phyloP scores from a whole-genome alignment of 2,329 filamentous ascomycete genomes.

The Huntiella abstrusa region DNA sequence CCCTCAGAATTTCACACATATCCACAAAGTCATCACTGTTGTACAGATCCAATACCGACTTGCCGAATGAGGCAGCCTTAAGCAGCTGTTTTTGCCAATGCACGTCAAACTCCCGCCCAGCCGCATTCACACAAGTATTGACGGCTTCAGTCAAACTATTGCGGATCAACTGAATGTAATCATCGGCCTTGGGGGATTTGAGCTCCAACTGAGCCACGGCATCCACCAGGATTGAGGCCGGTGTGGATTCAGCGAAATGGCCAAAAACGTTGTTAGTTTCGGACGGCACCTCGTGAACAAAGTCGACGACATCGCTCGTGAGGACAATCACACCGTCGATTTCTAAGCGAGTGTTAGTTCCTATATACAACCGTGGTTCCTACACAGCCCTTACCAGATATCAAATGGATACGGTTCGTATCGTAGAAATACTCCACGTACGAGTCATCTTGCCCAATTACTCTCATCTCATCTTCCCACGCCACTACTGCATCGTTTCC shows the following conservation, averaged over 20 bases:
- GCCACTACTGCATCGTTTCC: conserved; percentile 87
- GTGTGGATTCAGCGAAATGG: conserved; percentile 69
- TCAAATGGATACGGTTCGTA: conserved; percentile 67
- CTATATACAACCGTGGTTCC: not conserved
- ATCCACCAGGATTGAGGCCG: conserved; percentile 83
- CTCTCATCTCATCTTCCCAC: conserved; percentile 94
- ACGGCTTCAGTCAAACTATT: conserved; percentile 79
- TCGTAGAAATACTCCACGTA: conserved; percentile 74
- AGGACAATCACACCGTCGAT: conserved; percentile 76
- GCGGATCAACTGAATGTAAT: conserved; percentile 89
- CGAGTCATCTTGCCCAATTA: conserved; percentile 70
- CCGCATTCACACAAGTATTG: conserved; percentile 80
- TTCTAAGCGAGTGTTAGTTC: conserved; percentile 21
- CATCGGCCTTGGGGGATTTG: conserved; percentile 90
- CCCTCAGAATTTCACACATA: conserved; percentile 85
- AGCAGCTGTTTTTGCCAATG: conserved; percentile 91
- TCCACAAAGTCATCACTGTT: conserved; percentile 98
- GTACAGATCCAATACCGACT: conserved; percentile 91
- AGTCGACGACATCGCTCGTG: conserved; percentile 90
- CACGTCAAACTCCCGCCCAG: conserved; percentile 74
- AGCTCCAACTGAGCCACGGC: conserved; percentile 80
- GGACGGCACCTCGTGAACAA: conserved; percentile 80
- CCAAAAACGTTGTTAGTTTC: conserved; percentile 80
- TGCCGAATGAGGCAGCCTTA: conserved; percentile 94
- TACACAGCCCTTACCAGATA: conserved; percentile 46